phyloP scores from a whole-genome alignment of 78 protist species.

The Dictyostelium firmibasis region DNA sequence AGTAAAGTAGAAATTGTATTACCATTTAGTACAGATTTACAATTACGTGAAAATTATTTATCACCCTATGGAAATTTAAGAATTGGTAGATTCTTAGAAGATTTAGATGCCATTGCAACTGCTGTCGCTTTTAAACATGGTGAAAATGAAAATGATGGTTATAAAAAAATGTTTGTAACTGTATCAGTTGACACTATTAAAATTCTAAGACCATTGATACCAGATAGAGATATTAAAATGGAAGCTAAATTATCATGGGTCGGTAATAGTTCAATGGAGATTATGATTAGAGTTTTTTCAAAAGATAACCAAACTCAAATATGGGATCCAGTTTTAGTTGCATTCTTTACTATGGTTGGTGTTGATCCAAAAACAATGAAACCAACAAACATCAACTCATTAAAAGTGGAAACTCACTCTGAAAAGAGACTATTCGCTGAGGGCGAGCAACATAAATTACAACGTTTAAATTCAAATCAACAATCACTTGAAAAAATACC shows the following conservation, averaged over 20 bases:
- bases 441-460: slow-evolving; percentile 31
- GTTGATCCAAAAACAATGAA: slow-evolving; percentile 41
- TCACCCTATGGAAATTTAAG: slow-evolving; percentile 63
- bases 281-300: slow-evolving; percentile 52
- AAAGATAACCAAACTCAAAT: background rate
- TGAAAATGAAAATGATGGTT: slow-evolving; percentile 41
- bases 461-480: background rate
- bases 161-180: slow-evolving; percentile 53
- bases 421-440: slow-evolving; percentile 33
- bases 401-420: background rate
- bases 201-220: slow-evolving; percentile 45
- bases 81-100: slow-evolving; percentile 76
- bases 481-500: slow-evolving; percentile 31
- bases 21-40: slow-evolving; percentile 34
- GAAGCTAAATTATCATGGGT: slow-evolving; percentile 70
- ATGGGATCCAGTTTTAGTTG: slow-evolving; percentile 62
- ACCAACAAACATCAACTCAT: slow-evolving; percentile 10
- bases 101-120: slow-evolving; percentile 78
- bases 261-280: slow-evolving; percentile 75
- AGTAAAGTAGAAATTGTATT: slow-evolving; percentile 32
- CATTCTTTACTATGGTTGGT: slow-evolving; percentile 81
- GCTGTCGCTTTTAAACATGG: slow-evolving; percentile 72
- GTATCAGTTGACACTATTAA: slow-evolving; percentile 73
- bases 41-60: slow-evolving; percentile 66
- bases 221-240: slow-evolving; percentile 73